Conservation (phyloP, 495 filamentous ascomycete genomes). For the Bacidia gigantensis region DNA sequence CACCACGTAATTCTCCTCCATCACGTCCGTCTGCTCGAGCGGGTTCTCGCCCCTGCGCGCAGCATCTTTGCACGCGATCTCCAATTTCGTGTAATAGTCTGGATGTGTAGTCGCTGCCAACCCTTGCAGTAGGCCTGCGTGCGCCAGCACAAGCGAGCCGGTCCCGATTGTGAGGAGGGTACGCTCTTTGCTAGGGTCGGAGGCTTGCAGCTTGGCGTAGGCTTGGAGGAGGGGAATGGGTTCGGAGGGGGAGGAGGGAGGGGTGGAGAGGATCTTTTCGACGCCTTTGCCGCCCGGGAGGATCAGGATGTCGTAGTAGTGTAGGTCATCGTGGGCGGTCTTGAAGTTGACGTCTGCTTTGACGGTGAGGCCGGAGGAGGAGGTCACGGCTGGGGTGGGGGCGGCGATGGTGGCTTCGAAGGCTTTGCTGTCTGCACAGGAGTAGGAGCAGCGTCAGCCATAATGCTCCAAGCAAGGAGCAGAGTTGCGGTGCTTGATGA, state of each 20-base stretch:
- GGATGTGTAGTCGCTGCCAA: conserved; percentile 61
- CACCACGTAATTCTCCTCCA: conserved; percentile 67
- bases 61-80: conserved; percentile 54
- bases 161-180: conserved; percentile 66
- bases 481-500: too few relatives aligned
- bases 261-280: conserved; percentile 32
- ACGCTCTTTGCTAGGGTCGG: conserved; percentile 54
- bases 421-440: conserved; percentile 26
- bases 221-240: conserved; percentile 50
- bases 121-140: conserved; percentile 56
- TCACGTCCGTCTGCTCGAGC: conserved; percentile 52
- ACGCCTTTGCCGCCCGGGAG: conserved; percentile 43
- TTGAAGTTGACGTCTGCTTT: conserved; percentile 38
- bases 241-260: conserved; percentile 30
- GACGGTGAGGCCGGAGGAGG: conserved; percentile 29
- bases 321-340: conserved; percentile 51
- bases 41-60: conserved; percentile 27
- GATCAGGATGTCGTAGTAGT: conserved; percentile 57
- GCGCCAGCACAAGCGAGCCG: conserved; percentile 56
- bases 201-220: conserved; percentile 52
- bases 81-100: conserved; percentile 46
- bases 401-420: conserved; percentile 31
- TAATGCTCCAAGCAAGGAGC: background rate
- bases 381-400: conserved; percentile 29
- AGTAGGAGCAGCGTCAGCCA: background rate